Evolutionary conservation across 108 stramenopile genomes (phyloP).

Genomic region (Pseudonitzschia multiseries): DNA sequence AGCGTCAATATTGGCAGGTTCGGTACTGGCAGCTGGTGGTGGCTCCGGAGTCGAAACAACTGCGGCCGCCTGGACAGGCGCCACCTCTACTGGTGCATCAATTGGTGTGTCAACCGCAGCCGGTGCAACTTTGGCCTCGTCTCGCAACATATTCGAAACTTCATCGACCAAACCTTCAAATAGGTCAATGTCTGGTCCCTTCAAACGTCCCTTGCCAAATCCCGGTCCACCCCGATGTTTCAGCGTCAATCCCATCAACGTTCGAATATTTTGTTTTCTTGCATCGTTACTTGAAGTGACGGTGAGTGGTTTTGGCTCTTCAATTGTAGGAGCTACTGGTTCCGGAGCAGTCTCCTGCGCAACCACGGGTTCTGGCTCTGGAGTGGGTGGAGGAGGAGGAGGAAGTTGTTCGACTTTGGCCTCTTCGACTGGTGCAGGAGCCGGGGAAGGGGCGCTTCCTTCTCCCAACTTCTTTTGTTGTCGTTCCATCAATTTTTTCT

Average conservation of each 20-base stretch:
- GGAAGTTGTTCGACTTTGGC: neutral
- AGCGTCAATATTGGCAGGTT: constrained; percentile 21
- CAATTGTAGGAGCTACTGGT: neutral
- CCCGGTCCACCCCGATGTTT: constrained; percentile 89
- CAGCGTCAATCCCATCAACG: constrained; percentile 73
- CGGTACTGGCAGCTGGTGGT: neutral
- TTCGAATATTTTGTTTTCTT: constrained; percentile 52
- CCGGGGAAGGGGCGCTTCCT: constrained; percentile 6
- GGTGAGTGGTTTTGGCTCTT: constrained; percentile 13
- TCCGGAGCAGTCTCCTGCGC: constrained; percentile 20
- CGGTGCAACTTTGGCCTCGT: constrained; percentile 37
- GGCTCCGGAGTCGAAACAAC: constrained; percentile 22
- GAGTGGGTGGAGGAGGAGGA: neutral
- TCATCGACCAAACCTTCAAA: constrained; percentile 50
- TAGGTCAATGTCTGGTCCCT: constrained; percentile 52
- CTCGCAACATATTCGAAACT: constrained; percentile 43
- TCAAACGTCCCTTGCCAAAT: constrained; percentile 73
- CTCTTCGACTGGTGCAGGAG: constrained; percentile 12
- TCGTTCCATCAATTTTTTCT: constrained; percentile 52
- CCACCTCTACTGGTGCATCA: constrained; percentile 7
- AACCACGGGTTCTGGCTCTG: constrained; percentile 12
- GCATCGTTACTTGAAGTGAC: constrained; percentile 43
- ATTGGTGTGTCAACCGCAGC: neutral
- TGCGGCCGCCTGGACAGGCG: constrained; percentile 8
- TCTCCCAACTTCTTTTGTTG: constrained; percentile 29